Percentiles rank a stretch among this genome's conserved stretches.
These are phyloP conservation scores for Arthrocladium fulminans DNA, from an alignment of 2,329 filamentous ascomycete species.

Conservation along the genomic window DNA sequence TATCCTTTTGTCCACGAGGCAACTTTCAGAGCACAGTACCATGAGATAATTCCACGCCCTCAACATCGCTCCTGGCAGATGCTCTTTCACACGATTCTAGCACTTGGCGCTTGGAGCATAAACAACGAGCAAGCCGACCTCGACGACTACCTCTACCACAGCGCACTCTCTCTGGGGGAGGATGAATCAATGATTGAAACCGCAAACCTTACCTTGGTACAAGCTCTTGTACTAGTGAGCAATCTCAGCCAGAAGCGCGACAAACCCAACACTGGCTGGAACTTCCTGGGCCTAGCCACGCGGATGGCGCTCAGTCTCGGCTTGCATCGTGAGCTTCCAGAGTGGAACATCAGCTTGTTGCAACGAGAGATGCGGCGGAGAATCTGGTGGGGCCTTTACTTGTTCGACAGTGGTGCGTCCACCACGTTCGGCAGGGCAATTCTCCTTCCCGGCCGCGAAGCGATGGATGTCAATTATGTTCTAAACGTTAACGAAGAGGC, in stretches of 20 bases:
- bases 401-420: slow-evolving; percentile 41
- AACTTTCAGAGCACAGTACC: slow-evolving; percentile 40
- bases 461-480: no score
- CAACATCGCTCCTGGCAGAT: slow-evolving; percentile 38
- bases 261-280: slow-evolving; percentile 44
- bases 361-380: slow-evolving; percentile 34
- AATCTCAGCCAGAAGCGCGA: slow-evolving; percentile 45
- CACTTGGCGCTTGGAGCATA: slow-evolving; percentile 38
- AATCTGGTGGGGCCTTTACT: slow-evolving; percentile 37
- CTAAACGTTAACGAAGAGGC: no score
- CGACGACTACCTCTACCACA: slow-evolving; percentile 38
- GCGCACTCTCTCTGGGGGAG: slow-evolving; percentile 38
- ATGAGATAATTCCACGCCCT: slow-evolving; percentile 35
- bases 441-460: no score
- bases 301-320: slow-evolving; percentile 43
- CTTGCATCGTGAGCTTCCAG: slow-evolving; percentile 42
- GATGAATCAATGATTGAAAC: slow-evolving; percentile 40
- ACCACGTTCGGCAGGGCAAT: slow-evolving; percentile 43
- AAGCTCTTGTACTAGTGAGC: slow-evolving; percentile 38
- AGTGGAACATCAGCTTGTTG: slow-evolving; percentile 37
- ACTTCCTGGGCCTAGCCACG: slow-evolving; percentile 41
- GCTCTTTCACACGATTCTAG: slow-evolving; percentile 38
- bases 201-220: slow-evolving; percentile 41
- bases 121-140: slow-evolving; percentile 34
- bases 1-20: slow-evolving; percentile 43